A percentile compares a stretch with the other conserved stretches of the same genome.
phyloP scores from a whole-genome alignment of 2,329 filamentous ascomycete genomes.

The Diaporthe batatas region DNA sequence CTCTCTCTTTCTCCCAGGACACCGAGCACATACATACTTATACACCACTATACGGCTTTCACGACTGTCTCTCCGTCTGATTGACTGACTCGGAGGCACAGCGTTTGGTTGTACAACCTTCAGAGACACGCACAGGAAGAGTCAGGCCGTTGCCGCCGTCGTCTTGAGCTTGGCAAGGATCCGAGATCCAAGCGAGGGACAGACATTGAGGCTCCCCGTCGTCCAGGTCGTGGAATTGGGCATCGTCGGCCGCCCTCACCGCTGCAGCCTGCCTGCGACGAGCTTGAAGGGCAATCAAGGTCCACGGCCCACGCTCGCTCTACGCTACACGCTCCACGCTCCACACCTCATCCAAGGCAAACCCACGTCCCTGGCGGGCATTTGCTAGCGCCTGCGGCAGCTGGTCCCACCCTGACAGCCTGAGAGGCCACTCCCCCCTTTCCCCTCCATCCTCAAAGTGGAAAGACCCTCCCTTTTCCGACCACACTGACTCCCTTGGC shows the following conservation, averaged over 20 bases:
- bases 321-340: no score
- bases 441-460: conserved; percentile 39
- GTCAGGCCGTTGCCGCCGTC: neutral
- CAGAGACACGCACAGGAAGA: neutral
- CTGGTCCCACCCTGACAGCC: conserved; percentile 30
- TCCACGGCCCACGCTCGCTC: no score
- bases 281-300: no score
- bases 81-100: conserved; percentile 12
- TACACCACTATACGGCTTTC: conserved; percentile 1
- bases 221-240: conserved; percentile 3
- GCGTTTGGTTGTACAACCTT: conserved; percentile 15
- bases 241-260: conserved; percentile 37
- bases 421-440: conserved; percentile 35
- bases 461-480: conserved; percentile 39
- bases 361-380: conserved; percentile 34
- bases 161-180: neutral
- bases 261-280: conserved; percentile 35
- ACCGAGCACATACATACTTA: conserved; percentile 12
- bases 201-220: conserved; percentile 1
- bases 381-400: conserved; percentile 35
- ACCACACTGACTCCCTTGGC: conserved; percentile 31
- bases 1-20: conserved; percentile 2
- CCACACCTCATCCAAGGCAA: conserved; percentile 24
- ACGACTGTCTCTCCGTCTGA: neutral
- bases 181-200: neutral